Conservation (phyloP, 306 rosid species). For the Quercus alba region DNA sequence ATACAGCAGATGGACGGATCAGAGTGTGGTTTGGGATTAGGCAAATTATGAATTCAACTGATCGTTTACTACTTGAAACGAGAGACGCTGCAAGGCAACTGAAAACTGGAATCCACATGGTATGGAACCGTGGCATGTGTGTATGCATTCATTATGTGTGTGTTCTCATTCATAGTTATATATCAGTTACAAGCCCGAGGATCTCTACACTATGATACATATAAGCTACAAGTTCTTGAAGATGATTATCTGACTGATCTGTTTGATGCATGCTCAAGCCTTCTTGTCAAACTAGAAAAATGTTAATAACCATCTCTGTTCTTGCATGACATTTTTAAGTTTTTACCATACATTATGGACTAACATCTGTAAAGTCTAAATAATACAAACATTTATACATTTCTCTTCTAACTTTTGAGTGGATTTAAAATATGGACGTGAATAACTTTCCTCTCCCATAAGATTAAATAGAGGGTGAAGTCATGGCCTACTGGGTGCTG, state of each 20-base stretch:
- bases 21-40: slow-evolving; percentile 85
- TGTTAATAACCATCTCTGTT: background rate
- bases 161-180: background rate
- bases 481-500: no score
- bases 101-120: slow-evolving; percentile 90
- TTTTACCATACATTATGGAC: background rate
- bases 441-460: background rate
- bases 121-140: background rate
- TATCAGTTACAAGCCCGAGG: background rate
- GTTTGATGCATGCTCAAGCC: background rate
- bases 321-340: background rate
- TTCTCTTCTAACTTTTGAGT: background rate
- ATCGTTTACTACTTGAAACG: slow-evolving; percentile 61
- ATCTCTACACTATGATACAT: background rate
- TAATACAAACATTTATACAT: background rate
- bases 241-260: background rate
- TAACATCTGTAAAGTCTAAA: background rate
- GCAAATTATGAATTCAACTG: slow-evolving; percentile 81
- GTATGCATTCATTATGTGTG: background rate
- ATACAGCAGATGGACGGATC: slow-evolving; percentile 76
- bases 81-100: slow-evolving; percentile 63
- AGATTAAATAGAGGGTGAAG: no score
- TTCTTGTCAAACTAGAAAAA: background rate
- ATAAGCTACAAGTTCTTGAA: background rate
- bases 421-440: background rate